Evolutionary conservation across 148 eudicot species (phyloP).

Genomic region (Drosera capensis): DNA sequence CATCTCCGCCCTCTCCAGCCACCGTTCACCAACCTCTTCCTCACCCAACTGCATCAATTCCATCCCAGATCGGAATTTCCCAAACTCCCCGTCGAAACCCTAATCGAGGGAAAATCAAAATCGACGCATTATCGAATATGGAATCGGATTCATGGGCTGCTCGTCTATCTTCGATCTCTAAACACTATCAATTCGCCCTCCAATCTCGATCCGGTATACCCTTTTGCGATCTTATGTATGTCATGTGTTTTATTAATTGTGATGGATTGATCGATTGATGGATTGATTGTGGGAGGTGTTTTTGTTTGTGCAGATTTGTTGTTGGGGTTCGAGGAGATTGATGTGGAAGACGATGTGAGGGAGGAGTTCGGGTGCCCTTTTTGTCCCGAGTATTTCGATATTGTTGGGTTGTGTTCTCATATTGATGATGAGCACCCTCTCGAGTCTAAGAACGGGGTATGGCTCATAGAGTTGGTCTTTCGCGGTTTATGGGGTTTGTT

Average conservation of each 20-base stretch:
- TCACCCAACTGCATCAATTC: too few relatives aligned
- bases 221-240: neutral
- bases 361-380: constrained; percentile 90
- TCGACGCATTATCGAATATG: constrained; percentile 20
- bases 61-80: too few relatives aligned
- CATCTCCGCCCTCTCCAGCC: too few relatives aligned
- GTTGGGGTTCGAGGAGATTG: constrained; percentile 80
- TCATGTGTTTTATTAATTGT: neutral
- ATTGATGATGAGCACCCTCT: constrained; percentile 83
- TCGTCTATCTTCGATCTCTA: constrained; percentile 61
- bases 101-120: constrained; percentile 5
- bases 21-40: too few relatives aligned
- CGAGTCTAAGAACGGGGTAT: constrained; percentile 89
- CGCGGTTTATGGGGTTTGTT: neutral
- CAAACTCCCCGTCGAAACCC: too few relatives aligned
- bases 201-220: constrained; percentile 64
- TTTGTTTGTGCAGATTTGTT: constrained; percentile 41
- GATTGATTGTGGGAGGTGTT: constrained; percentile 1
- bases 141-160: constrained; percentile 80
- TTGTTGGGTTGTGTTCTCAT: constrained; percentile 86
- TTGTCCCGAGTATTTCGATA: constrained; percentile 71
- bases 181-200: constrained; percentile 51
- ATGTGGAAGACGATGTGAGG: constrained; percentile 73
- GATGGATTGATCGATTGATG: neutral
- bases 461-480: neutral